These are phyloP conservation scores for Kappamyces sp. DNA, from an alignment of 192 early-diverging fungal genomes.

Conservation along the genomic window DNA sequence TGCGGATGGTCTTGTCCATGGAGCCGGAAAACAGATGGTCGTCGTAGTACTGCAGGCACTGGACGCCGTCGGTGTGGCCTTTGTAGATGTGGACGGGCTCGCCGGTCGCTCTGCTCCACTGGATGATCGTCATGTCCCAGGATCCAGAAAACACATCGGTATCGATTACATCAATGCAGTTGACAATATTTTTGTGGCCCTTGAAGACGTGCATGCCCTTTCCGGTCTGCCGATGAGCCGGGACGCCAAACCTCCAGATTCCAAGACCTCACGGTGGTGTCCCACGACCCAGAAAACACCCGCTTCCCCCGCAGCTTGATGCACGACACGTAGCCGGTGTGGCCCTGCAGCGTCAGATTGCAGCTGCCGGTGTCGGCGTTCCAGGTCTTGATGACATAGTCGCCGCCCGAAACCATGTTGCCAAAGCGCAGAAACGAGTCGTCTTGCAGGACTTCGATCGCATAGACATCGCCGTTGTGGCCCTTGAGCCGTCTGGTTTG, in stretches of 20 bases:
- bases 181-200: slow-evolving; percentile 49
- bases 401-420: slow-evolving; percentile 40
- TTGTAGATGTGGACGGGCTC: slow-evolving; percentile 35
- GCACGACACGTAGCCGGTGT: slow-evolving; percentile 40
- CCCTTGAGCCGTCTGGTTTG: slow-evolving; percentile 22
- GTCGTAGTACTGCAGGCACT: slow-evolving; percentile 42
- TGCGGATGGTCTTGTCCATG: slow-evolving; percentile 48
- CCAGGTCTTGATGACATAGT: slow-evolving; percentile 39
- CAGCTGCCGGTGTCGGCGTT: slow-evolving; percentile 29
- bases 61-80: slow-evolving; percentile 51
- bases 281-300: slow-evolving; percentile 47
- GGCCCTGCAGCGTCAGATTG: slow-evolving; percentile 29
- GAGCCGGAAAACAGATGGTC: slow-evolving; percentile 36
- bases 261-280: slow-evolving; percentile 47
- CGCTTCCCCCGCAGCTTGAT: slow-evolving; percentile 38
- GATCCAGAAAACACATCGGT: slow-evolving; percentile 47
- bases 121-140: slow-evolving; percentile 50
- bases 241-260: slow-evolving; percentile 36
- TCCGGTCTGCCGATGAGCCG: slow-evolving; percentile 23
- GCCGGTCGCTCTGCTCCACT: slow-evolving; percentile 52
- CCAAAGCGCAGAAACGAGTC: slow-evolving; percentile 13
- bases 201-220: slow-evolving; percentile 52
- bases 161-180: slow-evolving; percentile 49
- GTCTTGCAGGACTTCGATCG: slow-evolving; percentile 27
- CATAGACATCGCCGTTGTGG: slow-evolving; percentile 44